These are phyloP conservation scores for Paulownia fortunei DNA, from an alignment of 257 asterid genomes.

Conservation along the genomic window DNA sequence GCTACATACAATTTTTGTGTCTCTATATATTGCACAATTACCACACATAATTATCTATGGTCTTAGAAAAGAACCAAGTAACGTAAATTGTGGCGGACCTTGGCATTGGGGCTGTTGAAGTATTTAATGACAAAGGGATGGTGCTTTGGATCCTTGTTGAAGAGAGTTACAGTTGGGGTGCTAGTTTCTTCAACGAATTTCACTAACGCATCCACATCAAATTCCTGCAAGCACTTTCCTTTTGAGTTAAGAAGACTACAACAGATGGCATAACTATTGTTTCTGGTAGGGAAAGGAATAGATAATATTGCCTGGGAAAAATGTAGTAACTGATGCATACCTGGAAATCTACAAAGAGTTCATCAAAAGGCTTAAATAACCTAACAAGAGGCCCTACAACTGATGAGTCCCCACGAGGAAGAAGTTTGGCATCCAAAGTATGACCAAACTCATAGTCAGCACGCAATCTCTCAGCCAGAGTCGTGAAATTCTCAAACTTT, in stretches of 20 bases:
- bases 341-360: slow-evolving; percentile 80
- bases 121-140: slow-evolving; percentile 79
- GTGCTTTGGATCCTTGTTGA: slow-evolving; percentile 78
- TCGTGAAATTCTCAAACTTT: slow-evolving; percentile 78
- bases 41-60: background rate
- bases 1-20: background rate
- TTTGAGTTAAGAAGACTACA: slow-evolving; percentile 26
- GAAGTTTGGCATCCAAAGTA: slow-evolving; percentile 71
- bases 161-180: slow-evolving; percentile 76
- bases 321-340: slow-evolving; percentile 36
- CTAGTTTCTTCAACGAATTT: slow-evolving; percentile 79
- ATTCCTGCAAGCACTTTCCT: slow-evolving; percentile 61
- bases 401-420: slow-evolving; percentile 87
- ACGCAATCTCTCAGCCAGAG: slow-evolving; percentile 85
- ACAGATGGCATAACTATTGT: slow-evolving; percentile 3
- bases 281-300: slow-evolving; percentile 1
- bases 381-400: slow-evolving; percentile 79
- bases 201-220: slow-evolving; percentile 77
- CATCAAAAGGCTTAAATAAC: slow-evolving; percentile 95
- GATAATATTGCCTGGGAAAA: background rate
- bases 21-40: slow-evolving; percentile 5
- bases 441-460: slow-evolving; percentile 82
- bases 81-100: slow-evolving; percentile 51
- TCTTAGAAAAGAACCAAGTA: slow-evolving; percentile 8
- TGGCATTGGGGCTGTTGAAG: slow-evolving; percentile 65